A percentile compares a stretch with the other conserved stretches of the same genome.
phyloP scores from a whole-genome alignment of 208 protist species.

The Trypanosoma caninum region DNA sequence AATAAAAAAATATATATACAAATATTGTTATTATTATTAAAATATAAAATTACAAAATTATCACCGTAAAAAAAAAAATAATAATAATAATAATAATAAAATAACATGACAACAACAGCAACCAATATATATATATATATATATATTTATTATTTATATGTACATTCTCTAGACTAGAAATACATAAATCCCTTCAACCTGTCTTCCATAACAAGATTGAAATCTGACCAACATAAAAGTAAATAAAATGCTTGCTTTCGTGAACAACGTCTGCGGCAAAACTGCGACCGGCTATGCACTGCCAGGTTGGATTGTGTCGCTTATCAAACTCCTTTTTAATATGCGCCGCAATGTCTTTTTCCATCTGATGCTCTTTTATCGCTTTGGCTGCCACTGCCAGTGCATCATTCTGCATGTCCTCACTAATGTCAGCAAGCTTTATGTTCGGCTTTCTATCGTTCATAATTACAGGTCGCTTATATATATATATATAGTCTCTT shows the following conservation, averaged over 20 bases:
- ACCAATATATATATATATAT: background rate
- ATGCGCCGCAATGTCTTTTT: conserved; percentile 99
- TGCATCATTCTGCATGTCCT: conserved; percentile 97
- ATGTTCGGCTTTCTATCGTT: conserved; percentile 85
- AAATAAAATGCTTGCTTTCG: conserved; percentile 99
- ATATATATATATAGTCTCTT: too few relatives aligned
- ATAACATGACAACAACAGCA: background rate
- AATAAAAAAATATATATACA: background rate
- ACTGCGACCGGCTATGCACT: conserved; percentile 99
- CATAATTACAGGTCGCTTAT: conserved; percentile 45
- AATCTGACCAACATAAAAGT: conserved; percentile 99
- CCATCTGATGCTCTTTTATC: conserved; percentile 98
- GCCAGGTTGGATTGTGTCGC: conserved; percentile 98
- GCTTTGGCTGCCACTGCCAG: conserved; percentile 96
- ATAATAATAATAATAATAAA: background rate
- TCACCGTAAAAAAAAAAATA: background rate
- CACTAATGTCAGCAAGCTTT: conserved; percentile 94
- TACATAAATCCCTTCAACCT: conserved; percentile 19
- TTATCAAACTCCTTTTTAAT: conserved; percentile 99
- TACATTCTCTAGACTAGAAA: conserved; percentile 2
- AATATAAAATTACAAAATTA: background rate
- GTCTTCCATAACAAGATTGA: conserved; percentile 98
- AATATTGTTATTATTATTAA: background rate
- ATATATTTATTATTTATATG: background rate
- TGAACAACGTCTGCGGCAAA: conserved; percentile 99